A percentile compares a stretch with the other conserved stretches of the same genome.
phyloP scores from a whole-genome alignment of 768 basidiomycete genomes.

The Collybia nuda region DNA sequence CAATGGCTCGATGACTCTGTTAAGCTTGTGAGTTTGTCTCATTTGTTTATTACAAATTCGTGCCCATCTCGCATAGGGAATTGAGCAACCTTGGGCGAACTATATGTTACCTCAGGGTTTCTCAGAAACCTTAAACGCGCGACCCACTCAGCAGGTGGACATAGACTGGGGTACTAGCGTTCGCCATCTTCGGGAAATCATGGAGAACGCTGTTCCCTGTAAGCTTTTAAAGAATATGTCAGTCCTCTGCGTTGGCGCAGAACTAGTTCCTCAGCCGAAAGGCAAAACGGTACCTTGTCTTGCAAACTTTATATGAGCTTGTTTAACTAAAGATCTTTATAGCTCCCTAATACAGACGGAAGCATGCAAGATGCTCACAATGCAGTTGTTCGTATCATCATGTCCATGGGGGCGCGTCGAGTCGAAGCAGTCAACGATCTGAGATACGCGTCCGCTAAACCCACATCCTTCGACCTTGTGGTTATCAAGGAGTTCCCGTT shows the following conservation, averaged over 20 bases:
- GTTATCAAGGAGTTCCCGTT: slow-evolving; percentile 50
- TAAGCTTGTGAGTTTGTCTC: slow-evolving; percentile 23
- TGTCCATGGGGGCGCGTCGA: slow-evolving; percentile 73
- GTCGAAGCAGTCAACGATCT: slow-evolving; percentile 66
- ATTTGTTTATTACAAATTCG: neutral
- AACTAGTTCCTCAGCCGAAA: slow-evolving; percentile 50
- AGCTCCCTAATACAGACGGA: slow-evolving; percentile 27
- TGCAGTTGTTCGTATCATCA: slow-evolving; percentile 61
- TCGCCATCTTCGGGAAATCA: slow-evolving; percentile 59
- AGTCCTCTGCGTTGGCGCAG: slow-evolving; percentile 60
- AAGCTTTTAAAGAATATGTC: slow-evolving; percentile 56
- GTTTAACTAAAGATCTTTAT: slow-evolving; percentile 6
- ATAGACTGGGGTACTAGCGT: slow-evolving; percentile 45
- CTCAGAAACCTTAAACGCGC: slow-evolving; percentile 28
- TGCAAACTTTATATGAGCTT: neutral
- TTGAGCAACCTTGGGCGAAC: slow-evolving; percentile 55
- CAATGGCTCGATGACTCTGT: slow-evolving; percentile 51
- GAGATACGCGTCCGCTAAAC: slow-evolving; percentile 35
- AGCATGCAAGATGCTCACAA: slow-evolving; percentile 40
- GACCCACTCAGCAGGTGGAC: slow-evolving; percentile 47
- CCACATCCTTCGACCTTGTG: slow-evolving; percentile 55
- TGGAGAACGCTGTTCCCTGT: slow-evolving; percentile 52
- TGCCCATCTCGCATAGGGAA: slow-evolving; percentile 23
- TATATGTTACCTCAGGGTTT: slow-evolving; percentile 67
- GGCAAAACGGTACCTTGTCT: slow-evolving; percentile 31